Evolutionary conservation across 2,329 filamentous ascomycete genomes (phyloP), one percentile per base, ranked within the genome.

Genomic region (Colletotrichum acutatum): DNA sequence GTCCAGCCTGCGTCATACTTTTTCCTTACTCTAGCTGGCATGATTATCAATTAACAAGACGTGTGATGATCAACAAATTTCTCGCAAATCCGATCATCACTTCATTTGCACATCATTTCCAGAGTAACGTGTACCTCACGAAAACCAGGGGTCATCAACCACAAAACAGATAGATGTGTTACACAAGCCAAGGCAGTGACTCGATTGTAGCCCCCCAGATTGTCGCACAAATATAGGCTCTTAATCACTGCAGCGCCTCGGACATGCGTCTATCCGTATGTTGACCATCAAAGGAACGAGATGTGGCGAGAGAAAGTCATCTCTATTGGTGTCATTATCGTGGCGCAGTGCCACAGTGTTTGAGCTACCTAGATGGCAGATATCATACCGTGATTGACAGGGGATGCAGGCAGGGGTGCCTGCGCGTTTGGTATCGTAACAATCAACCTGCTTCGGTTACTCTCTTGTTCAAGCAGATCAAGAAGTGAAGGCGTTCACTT

Each of bases 191-290:
- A 63, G 46, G 53, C 69, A 28, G 53, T 37, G 42, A 32, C 24
- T 37, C 66, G 34, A 32, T 63, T 69, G 57, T 72, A 26, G n/a
- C 24, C n/a, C n/a, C 65, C 53, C 22, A 37, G 5, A 5, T 16
- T 11, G 32, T 46, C 32, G 22, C 8, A 42, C 22, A 56, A 14
- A n/a, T 26, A n/a, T 22, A 16, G 24, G 52, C 32, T n/a, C 22
- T 24, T 2, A 14, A n/a, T 42, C 62, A 42, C 5, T 56, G 14
- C 16, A 22, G 14, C 4, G 16, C 32, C 24, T n/a, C 16, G 16
- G 61, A 9, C 22, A 65, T 66, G 61, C 61, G 42, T 26, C 28
- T 26, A 16, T 8, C 53, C 61, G 12, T 53, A 7, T 53, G 19
- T 56, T 24, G 32, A 9, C 4, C 37, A 19, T 5, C 32, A 12